Evolutionary conservation across 228 moss, liverwort and hornwort species (phyloP).

Genomic region (Sphagnum magellanicum): DNA sequence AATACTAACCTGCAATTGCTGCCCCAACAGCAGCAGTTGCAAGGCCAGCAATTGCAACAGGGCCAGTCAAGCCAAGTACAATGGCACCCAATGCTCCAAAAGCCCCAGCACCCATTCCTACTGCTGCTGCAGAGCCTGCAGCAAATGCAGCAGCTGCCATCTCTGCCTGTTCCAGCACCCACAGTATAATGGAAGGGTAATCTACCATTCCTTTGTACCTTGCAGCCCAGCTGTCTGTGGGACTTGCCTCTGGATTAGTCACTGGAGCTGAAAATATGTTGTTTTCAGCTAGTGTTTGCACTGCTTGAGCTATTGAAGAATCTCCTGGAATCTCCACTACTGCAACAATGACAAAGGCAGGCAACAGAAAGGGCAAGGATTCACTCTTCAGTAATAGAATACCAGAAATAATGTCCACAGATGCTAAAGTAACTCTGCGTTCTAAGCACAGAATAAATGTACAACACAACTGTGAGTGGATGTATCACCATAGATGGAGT

Average conservation of each 20-base stretch:
- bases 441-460: no score
- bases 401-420: no score
- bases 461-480: no score
- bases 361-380: neutral
- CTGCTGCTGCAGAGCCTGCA: slow-evolving; percentile 70
- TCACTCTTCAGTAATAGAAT: no score
- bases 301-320: slow-evolving; percentile 66
- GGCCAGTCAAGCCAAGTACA: slow-evolving; percentile 75
- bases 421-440: no score
- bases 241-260: slow-evolving; percentile 41
- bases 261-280: slow-evolving; percentile 88
- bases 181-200: slow-evolving; percentile 73
- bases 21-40: slow-evolving; percentile 79
- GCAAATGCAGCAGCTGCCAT: slow-evolving; percentile 72
- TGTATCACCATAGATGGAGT: no score
- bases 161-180: slow-evolving; percentile 94
- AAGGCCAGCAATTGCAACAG: slow-evolving; percentile 66
- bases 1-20: slow-evolving; percentile 60
- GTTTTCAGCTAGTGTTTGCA: slow-evolving; percentile 49
- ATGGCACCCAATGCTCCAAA: slow-evolving; percentile 77
- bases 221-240: slow-evolving; percentile 60
- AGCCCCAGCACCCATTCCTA: slow-evolving; percentile 82
- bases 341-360: slow-evolving; percentile 15
- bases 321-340: slow-evolving; percentile 78
- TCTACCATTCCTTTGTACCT: slow-evolving; percentile 86